Percentiles rank a stretch among this genome's conserved stretches.
Conservation (phyloP, 345 rosid genomes). For the Theobroma cacao region DNA sequence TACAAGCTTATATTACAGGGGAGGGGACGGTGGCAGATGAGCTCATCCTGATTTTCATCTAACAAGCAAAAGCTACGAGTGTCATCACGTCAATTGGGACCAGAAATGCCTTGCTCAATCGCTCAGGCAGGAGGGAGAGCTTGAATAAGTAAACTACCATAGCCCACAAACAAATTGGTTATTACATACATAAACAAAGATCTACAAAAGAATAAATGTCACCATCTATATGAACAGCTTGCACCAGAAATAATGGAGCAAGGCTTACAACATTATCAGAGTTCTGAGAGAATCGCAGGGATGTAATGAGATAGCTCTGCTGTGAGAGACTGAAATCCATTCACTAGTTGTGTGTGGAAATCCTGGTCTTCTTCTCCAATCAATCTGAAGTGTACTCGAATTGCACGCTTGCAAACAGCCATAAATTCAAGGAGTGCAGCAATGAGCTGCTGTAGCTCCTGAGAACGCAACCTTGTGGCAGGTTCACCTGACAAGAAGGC, state of each 20-base stretch:
- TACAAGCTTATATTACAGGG: too few species aligned
- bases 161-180: constrained; percentile 18
- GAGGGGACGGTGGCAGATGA: too few species aligned
- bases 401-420: constrained; percentile 99
- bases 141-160: not conserved
- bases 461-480: constrained; percentile 91
- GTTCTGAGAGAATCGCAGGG: constrained; percentile 97
- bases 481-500: constrained; percentile 99
- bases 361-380: constrained; percentile 99
- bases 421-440: constrained; percentile 97
- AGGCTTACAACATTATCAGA: constrained; percentile 31
- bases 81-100: constrained; percentile 1
- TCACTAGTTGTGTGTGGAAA: constrained; percentile 97
- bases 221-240: not conserved
- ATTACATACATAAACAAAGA: constrained; percentile 17
- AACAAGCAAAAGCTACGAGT: not conserved
- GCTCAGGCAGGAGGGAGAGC: not conserved
- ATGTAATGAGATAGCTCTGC: constrained; percentile 97
- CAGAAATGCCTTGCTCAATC: constrained; percentile 2
- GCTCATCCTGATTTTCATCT: not conserved
- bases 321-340: constrained; percentile 96
- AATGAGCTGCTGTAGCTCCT: constrained; percentile 94
- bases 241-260: constrained; percentile 7
- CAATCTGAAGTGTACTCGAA: constrained; percentile 86
- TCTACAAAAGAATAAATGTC: constrained; percentile 9